Conservation (phyloP, 2,329 filamentous ascomycete genomes). For the Aspergillus eucalypticola region DNA sequence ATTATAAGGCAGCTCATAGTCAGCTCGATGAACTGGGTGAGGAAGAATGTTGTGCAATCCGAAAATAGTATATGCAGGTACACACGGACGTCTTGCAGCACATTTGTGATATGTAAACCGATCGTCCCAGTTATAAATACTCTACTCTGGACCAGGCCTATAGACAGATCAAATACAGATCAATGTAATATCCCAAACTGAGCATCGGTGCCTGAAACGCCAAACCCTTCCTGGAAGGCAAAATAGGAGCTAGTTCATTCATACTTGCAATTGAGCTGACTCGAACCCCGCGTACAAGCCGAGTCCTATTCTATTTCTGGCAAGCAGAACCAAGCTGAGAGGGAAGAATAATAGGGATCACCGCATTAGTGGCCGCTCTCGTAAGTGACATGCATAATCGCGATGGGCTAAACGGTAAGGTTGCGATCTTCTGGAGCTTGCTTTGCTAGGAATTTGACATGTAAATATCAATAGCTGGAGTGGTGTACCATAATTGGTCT, state of each 20-base stretch:
- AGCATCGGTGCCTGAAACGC: too few relatives aligned
- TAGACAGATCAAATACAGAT: too few relatives aligned
- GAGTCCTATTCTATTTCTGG: background rate
- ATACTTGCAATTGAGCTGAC: background rate
- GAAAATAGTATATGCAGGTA: too few relatives aligned
- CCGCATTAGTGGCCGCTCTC: background rate
- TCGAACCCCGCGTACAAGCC: background rate
- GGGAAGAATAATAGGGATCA: background rate
- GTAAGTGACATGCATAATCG: background rate
- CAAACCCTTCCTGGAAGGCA: too few relatives aligned
- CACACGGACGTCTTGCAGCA: too few relatives aligned
- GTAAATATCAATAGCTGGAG: background rate
- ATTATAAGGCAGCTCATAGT: too few relatives aligned
- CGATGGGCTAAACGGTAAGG: background rate
- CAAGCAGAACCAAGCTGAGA: background rate
- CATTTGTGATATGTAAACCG: too few relatives aligned
- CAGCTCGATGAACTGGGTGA: too few relatives aligned
- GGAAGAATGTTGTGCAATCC: too few relatives aligned
- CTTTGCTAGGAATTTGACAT: background rate
- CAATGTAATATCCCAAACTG: too few relatives aligned
- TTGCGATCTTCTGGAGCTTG: background rate
- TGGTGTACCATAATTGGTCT: background rate
- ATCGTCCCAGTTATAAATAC: too few relatives aligned
- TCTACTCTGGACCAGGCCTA: too few relatives aligned
- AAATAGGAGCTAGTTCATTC: background rate